Percentiles rank a stretch among this genome's conserved stretches.
These are phyloP conservation scores for Epichloe brachyelytri DNA, from an alignment of 2,329 filamentous ascomycete species.

Conservation along the genomic window DNA sequence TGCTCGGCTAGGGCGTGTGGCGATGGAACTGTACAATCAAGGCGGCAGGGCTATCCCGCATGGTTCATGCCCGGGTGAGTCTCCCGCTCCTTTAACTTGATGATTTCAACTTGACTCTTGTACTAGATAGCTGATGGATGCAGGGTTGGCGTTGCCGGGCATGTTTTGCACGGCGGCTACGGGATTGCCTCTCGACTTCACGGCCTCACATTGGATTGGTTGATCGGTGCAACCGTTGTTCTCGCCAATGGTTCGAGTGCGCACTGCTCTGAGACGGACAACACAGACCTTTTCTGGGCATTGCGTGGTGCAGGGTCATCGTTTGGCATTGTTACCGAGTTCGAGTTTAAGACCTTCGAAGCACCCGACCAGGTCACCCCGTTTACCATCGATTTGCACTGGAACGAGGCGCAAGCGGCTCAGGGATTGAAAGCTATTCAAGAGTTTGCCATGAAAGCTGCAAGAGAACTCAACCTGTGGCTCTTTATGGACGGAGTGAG, in stretches of 20 bases:
- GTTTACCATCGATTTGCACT: constrained; percentile 9
- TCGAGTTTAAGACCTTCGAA: constrained; percentile 15
- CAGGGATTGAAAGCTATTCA: constrained; percentile 14
- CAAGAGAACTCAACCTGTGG: constrained; percentile 18
- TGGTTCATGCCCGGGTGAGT: background rate
- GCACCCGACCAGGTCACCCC: constrained; percentile 11
- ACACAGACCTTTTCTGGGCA: constrained; percentile 35
- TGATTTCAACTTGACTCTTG: constrained; percentile 11
- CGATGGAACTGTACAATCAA: constrained; percentile 22
- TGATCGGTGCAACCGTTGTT: constrained; percentile 26
- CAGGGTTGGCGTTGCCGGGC: constrained; percentile 47
- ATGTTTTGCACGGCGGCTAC: constrained; percentile 45
- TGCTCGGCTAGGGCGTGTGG: constrained; percentile 22
- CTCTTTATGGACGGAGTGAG: constrained; percentile 11
- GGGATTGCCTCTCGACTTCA: constrained; percentile 41
- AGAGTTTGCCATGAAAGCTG: constrained; percentile 11
- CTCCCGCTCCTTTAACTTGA: background rate
- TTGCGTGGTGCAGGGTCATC: constrained; percentile 33
- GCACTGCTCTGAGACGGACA: constrained; percentile 24
- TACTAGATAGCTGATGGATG: constrained; percentile 30
- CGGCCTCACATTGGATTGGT: constrained; percentile 35
- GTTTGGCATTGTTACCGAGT: constrained; percentile 25
- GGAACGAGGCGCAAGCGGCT: constrained; percentile 7
- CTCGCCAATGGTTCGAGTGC: constrained; percentile 23
- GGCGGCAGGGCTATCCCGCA: background rate